Percentiles rank a stretch among this genome's conserved stretches.
phyloP scores from a whole-genome alignment of 2,329 filamentous ascomycete species.

The Teratosphaeriaceae sp. region DNA sequence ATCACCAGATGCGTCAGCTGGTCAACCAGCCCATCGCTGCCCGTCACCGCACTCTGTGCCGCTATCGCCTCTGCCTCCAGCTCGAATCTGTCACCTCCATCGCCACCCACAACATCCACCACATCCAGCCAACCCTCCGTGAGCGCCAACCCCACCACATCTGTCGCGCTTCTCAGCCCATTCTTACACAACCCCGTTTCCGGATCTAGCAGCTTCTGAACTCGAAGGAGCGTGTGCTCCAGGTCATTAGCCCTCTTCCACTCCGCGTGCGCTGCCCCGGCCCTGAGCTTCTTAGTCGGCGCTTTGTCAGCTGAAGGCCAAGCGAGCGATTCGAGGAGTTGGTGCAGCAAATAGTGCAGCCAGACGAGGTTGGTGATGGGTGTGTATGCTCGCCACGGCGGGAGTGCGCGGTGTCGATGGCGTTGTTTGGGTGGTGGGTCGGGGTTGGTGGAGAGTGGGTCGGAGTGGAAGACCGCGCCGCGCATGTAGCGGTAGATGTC shows the following conservation, averaged over 20 bases:
- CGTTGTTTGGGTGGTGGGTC: neutral
- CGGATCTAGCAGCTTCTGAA: conserved; percentile 35
- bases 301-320: conserved; percentile 22
- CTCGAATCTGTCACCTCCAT: conserved; percentile 11
- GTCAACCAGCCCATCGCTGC: neutral
- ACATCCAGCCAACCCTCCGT: conserved; percentile 29
- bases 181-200: conserved; percentile 13
- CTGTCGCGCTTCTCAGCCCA: conserved; percentile 19
- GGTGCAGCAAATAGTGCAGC: conserved; percentile 55
- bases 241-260: conserved; percentile 33
- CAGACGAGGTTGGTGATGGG: conserved; percentile 58
- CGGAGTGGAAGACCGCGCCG: conserved; percentile 30
- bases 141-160: conserved; percentile 28
- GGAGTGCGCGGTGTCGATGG: neutral
- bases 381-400: conserved; percentile 48
- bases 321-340: conserved; percentile 42
- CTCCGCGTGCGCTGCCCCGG: conserved; percentile 13
- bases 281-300: conserved; percentile 14
- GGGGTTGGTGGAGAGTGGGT: conserved; percentile 29
- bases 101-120: conserved; percentile 27
- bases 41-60: no score
- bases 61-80: conserved; percentile 9
- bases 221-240: conserved; percentile 30
- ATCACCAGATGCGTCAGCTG: conserved; percentile 3
- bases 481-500: conserved; percentile 51